Evolutionary conservation across 768 basidiomycete genomes (phyloP), one percentile per base, ranked within the genome.

Genomic region (Kwoniella sp.): DNA sequence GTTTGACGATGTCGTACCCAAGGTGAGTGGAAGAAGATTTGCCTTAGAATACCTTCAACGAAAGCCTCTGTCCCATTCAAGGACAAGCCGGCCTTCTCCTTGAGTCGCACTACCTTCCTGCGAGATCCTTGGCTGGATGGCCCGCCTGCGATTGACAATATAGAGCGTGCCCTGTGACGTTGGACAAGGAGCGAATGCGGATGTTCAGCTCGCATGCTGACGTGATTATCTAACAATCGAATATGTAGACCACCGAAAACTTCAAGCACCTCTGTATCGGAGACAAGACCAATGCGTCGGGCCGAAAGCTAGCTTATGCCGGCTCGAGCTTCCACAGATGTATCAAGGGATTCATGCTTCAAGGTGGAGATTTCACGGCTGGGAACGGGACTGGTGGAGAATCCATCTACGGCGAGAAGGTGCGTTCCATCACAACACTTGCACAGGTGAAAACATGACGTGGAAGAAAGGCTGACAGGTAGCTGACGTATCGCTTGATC

Each of bases 281-380:
- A 12, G 81, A 81, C 71, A 80, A 79, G 70, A 76, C 76, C 20
- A 70, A 74, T 59, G 58, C 64, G 0, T 51, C 57, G 1, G 76
- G 74, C 29, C 63, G 64, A 20, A 73, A 77, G 62, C 60, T 76
- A 0, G 71, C 71, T 23, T 77, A 75, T 67, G 71, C 70, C 56
- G 70, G 73, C 8, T 74, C 73, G n/a, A 65, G 58, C 61, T 74
- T 79, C 58, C 75, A 79, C 63, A 47, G 75, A 56, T 73, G 76
- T 71, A 73, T 76, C 69, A 76, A 77, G 67, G 69, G 76, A 20
- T 79, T 81, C 67, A 92, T 92, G 91, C 80, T 90, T 52, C 91
- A 92, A 79, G 78, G 90, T 25, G 90, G 91, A 26, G 92, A 93
- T 80, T 92, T 92, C 81, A 91, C 89, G 3, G 76, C 81, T n/a